These are phyloP conservation scores for Bruguiera gymnorhiza DNA, from an alignment of 345 rosid species.

Conservation along the genomic window DNA sequence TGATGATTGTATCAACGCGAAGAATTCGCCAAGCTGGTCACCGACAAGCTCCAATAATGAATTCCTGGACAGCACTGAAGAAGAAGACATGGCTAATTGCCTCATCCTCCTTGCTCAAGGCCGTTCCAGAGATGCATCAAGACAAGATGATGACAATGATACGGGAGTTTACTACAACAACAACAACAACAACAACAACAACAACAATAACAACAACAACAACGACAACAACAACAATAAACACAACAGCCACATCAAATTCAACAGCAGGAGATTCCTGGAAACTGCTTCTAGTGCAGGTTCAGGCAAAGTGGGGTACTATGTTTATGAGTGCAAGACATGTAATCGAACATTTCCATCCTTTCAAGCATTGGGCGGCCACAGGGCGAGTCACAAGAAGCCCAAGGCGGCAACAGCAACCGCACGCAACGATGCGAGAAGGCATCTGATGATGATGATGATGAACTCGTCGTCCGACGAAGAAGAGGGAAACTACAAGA, in stretches of 20 bases:
- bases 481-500: constrained; percentile 39
- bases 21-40: constrained; percentile 20
- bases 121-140: constrained; percentile 23
- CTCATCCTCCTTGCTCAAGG: constrained; percentile 88
- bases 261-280: constrained; percentile 59
- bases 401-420: constrained; percentile 33
- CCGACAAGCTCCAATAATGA: constrained; percentile 31
- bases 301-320: constrained; percentile 62
- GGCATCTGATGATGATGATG: background rate
- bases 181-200: background rate
- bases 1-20: constrained; percentile 11
- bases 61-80: constrained; percentile 41
- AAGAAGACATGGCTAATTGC: constrained; percentile 91
- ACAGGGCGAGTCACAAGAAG: constrained; percentile 96
- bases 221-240: background rate
- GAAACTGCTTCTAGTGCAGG: constrained; percentile 46
- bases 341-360: constrained; percentile 84
- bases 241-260: constrained; percentile 24
- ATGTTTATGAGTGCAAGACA: constrained; percentile 89
- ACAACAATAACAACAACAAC: background rate
- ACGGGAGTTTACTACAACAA: constrained; percentile 10
- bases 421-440: constrained; percentile 6
- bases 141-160: constrained; percentile 15
- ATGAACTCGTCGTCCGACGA: constrained; percentile 21
- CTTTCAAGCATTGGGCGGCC: constrained; percentile 97